Evolutionary conservation across 2,329 filamentous ascomycete genomes (phyloP).

Genomic region (Graphilbum fragrans): DNA sequence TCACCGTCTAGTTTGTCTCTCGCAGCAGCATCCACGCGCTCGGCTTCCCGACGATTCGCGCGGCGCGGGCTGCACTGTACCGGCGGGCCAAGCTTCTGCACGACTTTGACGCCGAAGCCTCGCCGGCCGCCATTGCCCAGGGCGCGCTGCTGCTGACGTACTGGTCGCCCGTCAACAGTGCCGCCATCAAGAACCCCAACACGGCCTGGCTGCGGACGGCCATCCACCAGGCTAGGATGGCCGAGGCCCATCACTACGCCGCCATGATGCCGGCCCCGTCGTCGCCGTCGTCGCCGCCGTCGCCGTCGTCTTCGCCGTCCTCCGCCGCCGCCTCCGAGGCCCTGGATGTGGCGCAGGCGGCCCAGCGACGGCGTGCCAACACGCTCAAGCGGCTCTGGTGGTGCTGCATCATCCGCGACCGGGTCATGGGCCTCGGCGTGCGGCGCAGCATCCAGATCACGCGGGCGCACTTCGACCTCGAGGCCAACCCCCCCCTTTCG

Average conservation of each 20-base stretch:
- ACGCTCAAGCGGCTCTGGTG: conserved; percentile 40
- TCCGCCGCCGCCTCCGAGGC: too few species aligned
- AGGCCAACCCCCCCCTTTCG: conserved; percentile 16
- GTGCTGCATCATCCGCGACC: conserved; percentile 40
- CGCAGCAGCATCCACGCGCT: conserved; percentile 8
- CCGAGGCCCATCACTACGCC: conserved; percentile 11
- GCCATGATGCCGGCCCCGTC: not conserved
- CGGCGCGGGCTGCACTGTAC: conserved; percentile 8
- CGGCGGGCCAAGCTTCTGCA: conserved; percentile 20
- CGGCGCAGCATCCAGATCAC: conserved; percentile 38
- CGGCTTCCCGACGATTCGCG: conserved; percentile 8
- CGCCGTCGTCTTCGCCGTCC: not conserved
- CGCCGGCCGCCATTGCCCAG: conserved; percentile 26
- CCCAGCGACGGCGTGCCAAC: conserved; percentile 15
- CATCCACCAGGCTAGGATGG: conserved; percentile 10
- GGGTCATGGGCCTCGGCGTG: conserved; percentile 34
- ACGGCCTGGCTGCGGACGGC: conserved; percentile 11
- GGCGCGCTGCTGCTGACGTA: conserved; percentile 29
- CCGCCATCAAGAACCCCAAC: conserved; percentile 9
- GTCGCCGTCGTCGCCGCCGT: not conserved
- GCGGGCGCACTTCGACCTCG: conserved; percentile 30
- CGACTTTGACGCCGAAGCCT: conserved; percentile 31
- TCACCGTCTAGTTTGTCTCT: conserved; percentile 4
- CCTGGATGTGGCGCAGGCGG: too few species aligned
- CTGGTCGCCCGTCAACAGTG: conserved; percentile 17